Conservation (phyloP, 768 basidiomycete genomes). For the Russula earlei region DNA sequence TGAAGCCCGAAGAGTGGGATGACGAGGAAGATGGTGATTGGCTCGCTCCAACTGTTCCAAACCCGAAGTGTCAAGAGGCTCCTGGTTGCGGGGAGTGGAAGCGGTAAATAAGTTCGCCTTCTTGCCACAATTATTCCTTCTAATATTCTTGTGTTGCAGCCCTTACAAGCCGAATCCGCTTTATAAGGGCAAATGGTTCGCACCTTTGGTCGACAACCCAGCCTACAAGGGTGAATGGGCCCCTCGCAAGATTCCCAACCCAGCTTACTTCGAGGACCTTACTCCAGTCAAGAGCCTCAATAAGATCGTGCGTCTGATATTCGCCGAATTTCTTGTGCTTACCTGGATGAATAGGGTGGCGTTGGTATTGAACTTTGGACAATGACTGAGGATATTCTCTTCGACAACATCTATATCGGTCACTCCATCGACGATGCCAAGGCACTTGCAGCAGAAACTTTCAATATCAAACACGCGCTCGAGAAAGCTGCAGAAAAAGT, state of each 20-base stretch:
- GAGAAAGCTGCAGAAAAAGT: conserved; percentile 59
- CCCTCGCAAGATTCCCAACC: conserved; percentile 86
- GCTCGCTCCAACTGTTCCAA: conserved; percentile 81
- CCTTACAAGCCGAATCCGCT: conserved; percentile 84
- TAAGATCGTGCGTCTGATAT: conserved; percentile 59
- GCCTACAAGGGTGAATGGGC: conserved; percentile 95
- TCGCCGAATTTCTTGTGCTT: not conserved
- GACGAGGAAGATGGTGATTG: conserved; percentile 99
- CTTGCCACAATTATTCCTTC: not conserved
- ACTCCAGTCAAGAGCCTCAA: conserved; percentile 72
- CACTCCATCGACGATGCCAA: conserved; percentile 84
- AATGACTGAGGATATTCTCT: conserved; percentile 93
- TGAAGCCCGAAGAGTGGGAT: conserved; percentile 99
- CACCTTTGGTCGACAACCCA: conserved; percentile 94
- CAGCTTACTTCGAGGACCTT: conserved; percentile 81
- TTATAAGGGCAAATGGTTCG: conserved; percentile 98
- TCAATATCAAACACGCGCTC: conserved; percentile 77
- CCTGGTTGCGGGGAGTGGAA: conserved; percentile 96
- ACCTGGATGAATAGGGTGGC: conserved; percentile 50
- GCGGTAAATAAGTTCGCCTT: conserved; percentile 35
- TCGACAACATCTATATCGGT: conserved; percentile 90
- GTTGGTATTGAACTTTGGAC: conserved; percentile 99
- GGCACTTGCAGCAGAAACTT: conserved; percentile 78
- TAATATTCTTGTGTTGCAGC: conserved; percentile 28
- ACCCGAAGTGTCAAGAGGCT: conserved; percentile 84